Percentiles rank a stretch among this genome's conserved stretches.
These are phyloP conservation scores for Russula lepida DNA, from an alignment of 768 basidiomycete genomes.

Conservation along the genomic window DNA sequence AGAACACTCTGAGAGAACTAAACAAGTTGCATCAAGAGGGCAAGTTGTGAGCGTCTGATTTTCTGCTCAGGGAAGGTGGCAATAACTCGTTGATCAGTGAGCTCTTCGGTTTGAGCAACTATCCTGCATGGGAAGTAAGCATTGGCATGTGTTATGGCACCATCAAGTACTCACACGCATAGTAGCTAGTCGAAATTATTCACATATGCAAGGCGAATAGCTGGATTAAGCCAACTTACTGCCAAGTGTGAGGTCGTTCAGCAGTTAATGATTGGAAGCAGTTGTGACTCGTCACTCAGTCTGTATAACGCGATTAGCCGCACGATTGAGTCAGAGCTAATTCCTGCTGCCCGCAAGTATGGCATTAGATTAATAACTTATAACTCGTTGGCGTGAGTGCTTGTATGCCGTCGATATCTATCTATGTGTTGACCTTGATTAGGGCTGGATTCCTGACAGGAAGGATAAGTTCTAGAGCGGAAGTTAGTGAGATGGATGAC, in stretches of 20 bases:
- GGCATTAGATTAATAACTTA: not conserved
- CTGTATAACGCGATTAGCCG: not conserved
- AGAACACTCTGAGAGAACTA: not conserved
- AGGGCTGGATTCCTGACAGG: not conserved
- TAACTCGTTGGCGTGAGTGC: not conserved
- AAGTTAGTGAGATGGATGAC: not conserved
- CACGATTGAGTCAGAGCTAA: not conserved
- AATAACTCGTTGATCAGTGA: not conserved
- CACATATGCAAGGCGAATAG: not conserved
- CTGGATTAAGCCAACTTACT: not conserved
- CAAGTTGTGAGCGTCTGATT: not conserved
- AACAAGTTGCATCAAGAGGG: not conserved
- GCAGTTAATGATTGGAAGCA: not conserved
- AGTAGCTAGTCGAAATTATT: not conserved
- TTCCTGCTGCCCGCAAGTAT: not conserved
- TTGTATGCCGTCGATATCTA: not conserved
- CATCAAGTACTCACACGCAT: not conserved
- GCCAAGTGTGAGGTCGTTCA: not conserved
- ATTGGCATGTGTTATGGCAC: not conserved
- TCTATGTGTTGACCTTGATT: not conserved
- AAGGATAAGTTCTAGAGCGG: not conserved
- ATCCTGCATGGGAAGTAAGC: not conserved
- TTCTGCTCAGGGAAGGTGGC: not conserved
- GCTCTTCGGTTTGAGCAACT: not conserved
- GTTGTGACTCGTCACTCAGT: not conserved